Base-by-base conservation (phyloP, 495 filamentous ascomycete species). In the Hypoxylon cercidicola region DNA sequence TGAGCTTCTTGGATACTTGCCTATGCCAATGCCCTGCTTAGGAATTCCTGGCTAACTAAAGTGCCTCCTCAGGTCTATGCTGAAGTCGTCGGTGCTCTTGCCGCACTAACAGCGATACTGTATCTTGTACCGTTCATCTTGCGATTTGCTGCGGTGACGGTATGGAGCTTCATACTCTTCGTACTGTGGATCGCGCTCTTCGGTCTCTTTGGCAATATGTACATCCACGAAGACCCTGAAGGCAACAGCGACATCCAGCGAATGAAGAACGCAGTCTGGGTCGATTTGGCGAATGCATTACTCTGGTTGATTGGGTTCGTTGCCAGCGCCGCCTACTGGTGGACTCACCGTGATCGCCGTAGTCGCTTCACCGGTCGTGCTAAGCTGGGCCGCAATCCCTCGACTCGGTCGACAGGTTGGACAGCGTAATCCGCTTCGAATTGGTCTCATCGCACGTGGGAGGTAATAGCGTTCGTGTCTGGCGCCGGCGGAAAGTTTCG, bases 201-300 rank as follows among this genome's bases (percentile, higher is more conserved):
- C 75, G 92, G 91, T 19, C 69, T 92, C 25, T 96, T 96, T 74
- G 93, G 86, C 48, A 85, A 62, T 41, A 84, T 90, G 81, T 96
- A 89, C 80, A 89, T 95, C 75, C 74, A 88, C 54, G 84, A 85
- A 48, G 72, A 91, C 64, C 69, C 88, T 7, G 79, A 87, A 58
- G 85, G 84, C 25, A 79, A 91, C 72, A 64, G 59, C 13, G 81
- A 81, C 18, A 82, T 92, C 48, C 78, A 81, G 65, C 82, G 90
- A 28, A 95, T 96, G 92, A 90, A 92, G 75, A 87, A 89, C 74
- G 91, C 92, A 23, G 90, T 93, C 25, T 97, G 92, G 91, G 77
- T 96, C 19, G 91, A 93, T 75, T 77, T 96, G 48, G 75, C 85
- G 19, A 90, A 89, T 69, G 82, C 89, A 72, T 58, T 89, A 32